These are phyloP conservation scores for Euphorbia celastroides DNA, from an alignment of 441 rosid genomes.

Conservation along the genomic window DNA sequence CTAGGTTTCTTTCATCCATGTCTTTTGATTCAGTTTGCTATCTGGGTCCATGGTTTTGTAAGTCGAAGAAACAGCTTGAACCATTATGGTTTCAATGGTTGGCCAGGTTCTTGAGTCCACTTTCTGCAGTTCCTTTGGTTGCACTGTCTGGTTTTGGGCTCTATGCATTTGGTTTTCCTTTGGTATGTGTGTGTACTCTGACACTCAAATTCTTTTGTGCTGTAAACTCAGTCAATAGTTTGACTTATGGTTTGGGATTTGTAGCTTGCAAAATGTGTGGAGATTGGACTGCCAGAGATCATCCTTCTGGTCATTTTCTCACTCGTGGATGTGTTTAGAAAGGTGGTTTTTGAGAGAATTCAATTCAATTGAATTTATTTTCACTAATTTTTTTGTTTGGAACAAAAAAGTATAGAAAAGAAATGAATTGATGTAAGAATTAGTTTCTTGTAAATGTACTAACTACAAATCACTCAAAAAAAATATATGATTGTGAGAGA, in stretches of 20 bases:
- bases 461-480: no score
- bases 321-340: no score
- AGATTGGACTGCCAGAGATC: conserved; percentile 88
- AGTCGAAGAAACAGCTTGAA: not conserved
- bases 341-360: no score
- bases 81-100: conserved; percentile 18
- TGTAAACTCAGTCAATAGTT: conserved; percentile 3
- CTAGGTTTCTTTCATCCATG: conserved; percentile 40
- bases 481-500: no score
- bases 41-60: not conserved
- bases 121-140: conserved; percentile 83
- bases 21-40: conserved; percentile 1
- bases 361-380: no score
- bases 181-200: conserved; percentile 38
- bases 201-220: conserved; percentile 31
- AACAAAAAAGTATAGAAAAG: no score
- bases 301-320: conserved; percentile 69
- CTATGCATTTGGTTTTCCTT: conserved; percentile 85
- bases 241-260: conserved; percentile 25
- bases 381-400: no score
- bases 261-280: conserved; percentile 93
- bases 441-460: no score
- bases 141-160: conserved; percentile 85
- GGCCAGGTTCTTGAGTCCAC: conserved; percentile 84
- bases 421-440: no score